Evolutionary conservation across 2,329 filamentous ascomycete species (phyloP), one percentile per base, ranked within the genome.

Genomic region (Claviceps sp.): DNA sequence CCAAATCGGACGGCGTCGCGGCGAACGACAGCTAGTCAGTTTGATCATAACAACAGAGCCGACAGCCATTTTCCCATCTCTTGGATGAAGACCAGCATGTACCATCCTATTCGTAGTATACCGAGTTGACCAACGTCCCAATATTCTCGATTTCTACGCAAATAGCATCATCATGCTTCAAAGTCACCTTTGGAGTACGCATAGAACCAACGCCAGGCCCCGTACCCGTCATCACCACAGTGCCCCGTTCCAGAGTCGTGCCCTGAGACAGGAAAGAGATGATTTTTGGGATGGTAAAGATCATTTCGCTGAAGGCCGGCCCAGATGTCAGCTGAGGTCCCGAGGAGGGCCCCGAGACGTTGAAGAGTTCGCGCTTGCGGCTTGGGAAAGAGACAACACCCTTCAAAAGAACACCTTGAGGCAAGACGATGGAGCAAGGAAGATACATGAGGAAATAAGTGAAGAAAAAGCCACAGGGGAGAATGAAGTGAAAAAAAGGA

Each of bases 171-270:
- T 64, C 65, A 47, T 66, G 54, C 14, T 60, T 62, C 41, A 73
- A 53, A 6, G 62, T 64, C 22, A 70, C 60, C 48, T 70, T 70
- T 0, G 69, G 68, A 34, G 66, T 64, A 38, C 67, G 62, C 58
- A 68, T 67, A 3, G 65, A 64, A 5, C 72, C 72, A 17, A 74
- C 70, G 8, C 24, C 72, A 0, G 66, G 64, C 0, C 65, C 65
- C 66, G 80, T 84, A 54, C 80, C 80, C 5, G 79, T 84, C 59
- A 82, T 81, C 53, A 84, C 80, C 42, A 83, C 48, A 61, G 82
- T 78, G 7, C 80, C 81, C 2, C 75, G 75, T 49, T 80, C 61
- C 48, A 84, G 63, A 1, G 81, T 83, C 11, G 77, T 81, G 13
- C 80, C 80, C 56, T 73, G 73, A 58, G 75, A 79, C 37, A 82